Percentiles rank a stretch among this genome's conserved stretches.
Evolutionary conservation across 345 rosid species (phyloP).

Genomic region (Rhizophora apiculata): DNA sequence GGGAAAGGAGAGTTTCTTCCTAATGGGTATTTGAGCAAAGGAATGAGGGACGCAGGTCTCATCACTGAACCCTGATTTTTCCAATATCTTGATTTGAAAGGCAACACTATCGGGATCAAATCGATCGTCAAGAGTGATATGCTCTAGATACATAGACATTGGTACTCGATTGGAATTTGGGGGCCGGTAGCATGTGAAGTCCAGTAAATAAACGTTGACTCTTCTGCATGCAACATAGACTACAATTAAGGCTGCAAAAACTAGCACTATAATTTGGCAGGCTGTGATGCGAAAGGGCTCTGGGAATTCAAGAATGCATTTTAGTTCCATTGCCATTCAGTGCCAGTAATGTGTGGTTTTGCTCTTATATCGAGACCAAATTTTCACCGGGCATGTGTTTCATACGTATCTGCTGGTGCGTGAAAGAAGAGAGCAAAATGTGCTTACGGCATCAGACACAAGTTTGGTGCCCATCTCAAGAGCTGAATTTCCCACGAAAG

Average conservation of each 20-base stretch:
- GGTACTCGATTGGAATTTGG: conserved; percentile 7
- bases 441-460: too few relatives aligned
- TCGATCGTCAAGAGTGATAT: background rate
- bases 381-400: too few relatives aligned
- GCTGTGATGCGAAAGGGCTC: conserved; percentile 11
- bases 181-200: conserved; percentile 12
- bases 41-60: background rate
- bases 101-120: conserved; percentile 12
- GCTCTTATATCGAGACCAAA: too few relatives aligned
- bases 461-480: too few relatives aligned
- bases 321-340: conserved; percentile 11
- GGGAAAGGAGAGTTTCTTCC: background rate
- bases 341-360: too few relatives aligned
- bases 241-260: conserved; percentile 11
- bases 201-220: conserved; percentile 4
- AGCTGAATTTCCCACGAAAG: too few relatives aligned
- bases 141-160: conserved; percentile 11
- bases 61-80: conserved; percentile 3
- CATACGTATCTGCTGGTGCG: too few relatives aligned
- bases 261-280: conserved; percentile 7
- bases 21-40: background rate
- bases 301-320: conserved; percentile 5
- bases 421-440: too few relatives aligned
- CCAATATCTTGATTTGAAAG: conserved; percentile 14
- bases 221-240: conserved; percentile 22